Percentiles rank a stretch among this genome's conserved stretches.
Conservation (phyloP, 306 rosid species). For the Cucurbita moschata region DNA sequence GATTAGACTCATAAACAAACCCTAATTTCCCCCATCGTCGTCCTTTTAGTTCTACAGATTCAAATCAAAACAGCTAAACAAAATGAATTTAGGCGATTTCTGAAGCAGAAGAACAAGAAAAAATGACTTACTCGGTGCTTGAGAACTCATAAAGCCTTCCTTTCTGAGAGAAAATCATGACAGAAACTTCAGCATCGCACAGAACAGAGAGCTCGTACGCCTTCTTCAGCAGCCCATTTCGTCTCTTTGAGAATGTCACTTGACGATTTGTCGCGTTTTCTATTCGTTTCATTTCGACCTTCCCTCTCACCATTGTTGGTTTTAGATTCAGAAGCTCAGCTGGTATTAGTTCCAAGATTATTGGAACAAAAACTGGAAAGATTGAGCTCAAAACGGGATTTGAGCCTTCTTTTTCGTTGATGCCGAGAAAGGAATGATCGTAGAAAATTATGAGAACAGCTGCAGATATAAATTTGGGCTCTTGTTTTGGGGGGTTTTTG, state of each 20-base stretch:
- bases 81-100: not conserved
- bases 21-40: not conserved
- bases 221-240: slow-evolving; percentile 9
- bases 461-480: not conserved
- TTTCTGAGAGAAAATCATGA: slow-evolving; percentile 10
- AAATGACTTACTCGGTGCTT: slow-evolving; percentile 9
- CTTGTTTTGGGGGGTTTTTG: not conserved
- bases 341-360: not conserved
- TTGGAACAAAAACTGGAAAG: not conserved
- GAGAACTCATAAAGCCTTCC: slow-evolving; percentile 9
- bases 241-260: slow-evolving; percentile 12
- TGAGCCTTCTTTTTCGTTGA: not conserved
- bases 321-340: not conserved
- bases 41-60: not conserved
- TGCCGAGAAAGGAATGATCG: not conserved
- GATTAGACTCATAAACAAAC: not conserved
- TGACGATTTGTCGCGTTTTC: slow-evolving; percentile 10
- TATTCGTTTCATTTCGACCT: slow-evolving; percentile 2
- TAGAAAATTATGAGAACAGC: not conserved
- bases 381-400: not conserved
- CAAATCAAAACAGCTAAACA: not conserved
- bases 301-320: slow-evolving; percentile 4
- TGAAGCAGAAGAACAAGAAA: not conserved
- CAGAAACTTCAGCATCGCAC: slow-evolving; percentile 9
- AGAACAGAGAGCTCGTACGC: slow-evolving; percentile 8